phyloP scores from a whole-genome alignment of 106 monocot genomes.

The Apostasia shenzhenica region DNA sequence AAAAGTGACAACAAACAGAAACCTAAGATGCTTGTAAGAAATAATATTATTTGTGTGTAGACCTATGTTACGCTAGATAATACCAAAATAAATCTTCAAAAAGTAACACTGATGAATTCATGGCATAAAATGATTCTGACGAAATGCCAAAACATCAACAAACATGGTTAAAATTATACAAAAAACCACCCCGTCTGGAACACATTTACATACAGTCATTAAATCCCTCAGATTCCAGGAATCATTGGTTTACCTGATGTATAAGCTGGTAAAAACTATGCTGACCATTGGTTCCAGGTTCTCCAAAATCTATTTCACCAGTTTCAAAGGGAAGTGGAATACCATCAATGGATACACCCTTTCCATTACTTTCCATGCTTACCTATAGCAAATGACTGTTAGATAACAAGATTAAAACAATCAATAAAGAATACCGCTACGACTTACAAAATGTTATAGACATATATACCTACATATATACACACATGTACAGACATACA shows the following conservation, averaged over 20 bases:
- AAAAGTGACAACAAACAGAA: no score
- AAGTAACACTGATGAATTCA: no score
- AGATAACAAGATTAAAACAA: slow-evolving; percentile 5
- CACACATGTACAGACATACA: not conserved
- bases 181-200: not conserved
- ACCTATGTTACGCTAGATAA: no score
- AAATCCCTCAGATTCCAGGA: no score
- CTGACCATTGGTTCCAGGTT: slow-evolving; percentile 99
- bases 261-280: slow-evolving; percentile 98
- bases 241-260: slow-evolving; percentile 58
- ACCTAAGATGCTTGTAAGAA: no score
- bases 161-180: not conserved
- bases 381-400: slow-evolving; percentile 37
- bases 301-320: slow-evolving; percentile 99
- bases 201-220: not conserved
- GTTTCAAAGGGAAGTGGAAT: slow-evolving; percentile 76
- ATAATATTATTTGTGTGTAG: no score
- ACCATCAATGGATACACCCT: slow-evolving; percentile 99
- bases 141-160: not conserved
- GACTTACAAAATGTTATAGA: no score
- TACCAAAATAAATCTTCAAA: no score
- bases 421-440: not conserved
- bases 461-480: no score
- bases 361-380: slow-evolving; percentile 99
- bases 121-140: not conserved